phyloP scores from a whole-genome alignment of 352 stramenopile species.

The Pythium guiyangense region DNA sequence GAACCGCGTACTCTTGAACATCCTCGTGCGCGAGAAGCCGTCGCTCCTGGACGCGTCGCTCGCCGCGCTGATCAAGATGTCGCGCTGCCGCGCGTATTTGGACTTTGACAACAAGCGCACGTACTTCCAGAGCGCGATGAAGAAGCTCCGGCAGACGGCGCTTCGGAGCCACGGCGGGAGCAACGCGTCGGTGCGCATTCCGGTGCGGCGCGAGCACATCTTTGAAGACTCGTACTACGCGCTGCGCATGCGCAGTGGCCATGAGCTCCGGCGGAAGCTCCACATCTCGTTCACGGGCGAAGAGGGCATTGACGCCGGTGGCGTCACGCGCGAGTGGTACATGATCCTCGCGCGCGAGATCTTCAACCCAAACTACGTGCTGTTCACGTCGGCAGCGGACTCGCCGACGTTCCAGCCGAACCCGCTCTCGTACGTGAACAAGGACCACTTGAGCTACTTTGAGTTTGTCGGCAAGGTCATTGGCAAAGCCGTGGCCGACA shows the following conservation, averaged over 20 bases:
- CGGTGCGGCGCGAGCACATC: slow-evolving; percentile 93
- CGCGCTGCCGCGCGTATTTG: slow-evolving; percentile 92
- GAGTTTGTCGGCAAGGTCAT: slow-evolving; percentile 98
- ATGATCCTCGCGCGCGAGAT: slow-evolving; percentile 99
- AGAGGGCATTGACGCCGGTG: slow-evolving; percentile 98
- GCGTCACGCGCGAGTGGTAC: slow-evolving; percentile 98
- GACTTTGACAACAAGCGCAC: slow-evolving; percentile 99
- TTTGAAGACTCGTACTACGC: slow-evolving; percentile 99
- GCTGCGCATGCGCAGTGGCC: slow-evolving; percentile 93
- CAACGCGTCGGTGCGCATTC: slow-evolving; percentile 86
- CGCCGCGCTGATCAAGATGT: slow-evolving; percentile 93
- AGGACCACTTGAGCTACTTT: slow-evolving; percentile 99
- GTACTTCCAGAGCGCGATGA: slow-evolving; percentile 97
- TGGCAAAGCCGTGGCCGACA: slow-evolving; percentile 98
- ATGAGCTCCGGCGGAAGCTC: slow-evolving; percentile 96
- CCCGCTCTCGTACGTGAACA: slow-evolving; percentile 97
- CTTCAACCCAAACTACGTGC: slow-evolving; percentile 99
- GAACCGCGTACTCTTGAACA: slow-evolving; percentile 97
- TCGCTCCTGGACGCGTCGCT: slow-evolving; percentile 95
- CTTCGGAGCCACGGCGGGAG: slow-evolving; percentile 87
- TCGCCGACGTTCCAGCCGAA: slow-evolving; percentile 99
- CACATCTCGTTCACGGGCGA: slow-evolving; percentile 98
- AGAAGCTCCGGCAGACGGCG: slow-evolving; percentile 82
- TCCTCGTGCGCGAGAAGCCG: slow-evolving; percentile 95
- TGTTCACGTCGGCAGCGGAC: slow-evolving; percentile 99